Evolutionary conservation across 2,329 filamentous ascomycete genomes (phyloP).

Genomic region (Periconia sp.): DNA sequence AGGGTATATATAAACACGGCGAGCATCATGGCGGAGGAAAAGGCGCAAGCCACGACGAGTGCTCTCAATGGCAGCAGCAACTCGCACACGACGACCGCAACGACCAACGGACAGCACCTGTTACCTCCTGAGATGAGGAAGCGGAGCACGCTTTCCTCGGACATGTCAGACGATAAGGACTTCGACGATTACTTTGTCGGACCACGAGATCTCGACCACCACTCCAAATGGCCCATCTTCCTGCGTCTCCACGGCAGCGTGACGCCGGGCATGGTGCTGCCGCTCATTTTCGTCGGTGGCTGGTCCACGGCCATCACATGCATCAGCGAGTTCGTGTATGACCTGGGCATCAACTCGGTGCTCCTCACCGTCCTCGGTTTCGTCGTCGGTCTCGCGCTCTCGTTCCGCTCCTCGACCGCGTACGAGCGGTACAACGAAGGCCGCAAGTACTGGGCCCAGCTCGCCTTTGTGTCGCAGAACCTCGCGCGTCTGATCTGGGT

Average conservation of each 20-base stretch:
- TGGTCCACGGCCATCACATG: slow-evolving; percentile 69
- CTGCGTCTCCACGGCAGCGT: slow-evolving; percentile 75
- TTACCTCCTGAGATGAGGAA: slow-evolving; percentile 20
- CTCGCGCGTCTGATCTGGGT: slow-evolving; percentile 82
- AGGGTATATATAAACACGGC: too few relatives aligned
- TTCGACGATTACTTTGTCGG: slow-evolving; percentile 65
- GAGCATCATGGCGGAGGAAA: background rate
- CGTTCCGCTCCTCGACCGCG: slow-evolving; percentile 73
- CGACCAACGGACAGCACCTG: background rate
- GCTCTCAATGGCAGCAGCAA: background rate
- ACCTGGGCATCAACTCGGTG: slow-evolving; percentile 62
- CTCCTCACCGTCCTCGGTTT: slow-evolving; percentile 78
- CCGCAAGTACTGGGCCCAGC: slow-evolving; percentile 63
- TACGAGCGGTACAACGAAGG: slow-evolving; percentile 68
- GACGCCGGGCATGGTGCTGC: slow-evolving; percentile 71
- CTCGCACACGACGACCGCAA: too few relatives aligned
- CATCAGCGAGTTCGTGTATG: slow-evolving; percentile 44
- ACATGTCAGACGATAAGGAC: slow-evolving; percentile 33
- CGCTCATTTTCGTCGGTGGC: slow-evolving; percentile 61
- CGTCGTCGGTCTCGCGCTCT: slow-evolving; percentile 73
- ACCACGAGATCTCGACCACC: slow-evolving; percentile 68
- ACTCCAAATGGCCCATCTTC: slow-evolving; percentile 76
- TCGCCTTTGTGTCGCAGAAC: slow-evolving; percentile 59
- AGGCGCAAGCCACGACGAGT: background rate
- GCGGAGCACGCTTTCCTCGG: slow-evolving; percentile 21